These are phyloP conservation scores for Termitomyces sp. DNA, from an alignment of 768 basidiomycete species.

Conservation along the genomic window DNA sequence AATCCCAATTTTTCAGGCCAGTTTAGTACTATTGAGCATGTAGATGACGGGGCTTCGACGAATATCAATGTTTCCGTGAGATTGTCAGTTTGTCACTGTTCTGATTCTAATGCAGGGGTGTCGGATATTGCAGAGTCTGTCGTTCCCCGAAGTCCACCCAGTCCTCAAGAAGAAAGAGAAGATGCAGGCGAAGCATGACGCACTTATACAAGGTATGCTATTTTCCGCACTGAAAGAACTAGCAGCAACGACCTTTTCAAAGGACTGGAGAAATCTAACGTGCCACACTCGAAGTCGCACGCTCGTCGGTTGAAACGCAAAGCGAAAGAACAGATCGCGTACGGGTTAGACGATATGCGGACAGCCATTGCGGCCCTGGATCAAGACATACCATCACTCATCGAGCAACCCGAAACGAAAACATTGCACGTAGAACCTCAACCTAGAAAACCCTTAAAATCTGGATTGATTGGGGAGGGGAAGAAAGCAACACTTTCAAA, in stretches of 20 bases:
- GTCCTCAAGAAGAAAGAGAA: conserved; percentile 61
- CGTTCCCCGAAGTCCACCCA: conserved; percentile 16
- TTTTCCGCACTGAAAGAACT: background rate
- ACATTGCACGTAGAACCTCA: conserved; percentile 11
- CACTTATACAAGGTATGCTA: conserved; percentile 58
- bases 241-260: background rate
- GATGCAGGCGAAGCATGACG: conserved; percentile 56
- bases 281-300: conserved; percentile 70
- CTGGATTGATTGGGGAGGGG: conserved; percentile 64
- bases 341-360: conserved; percentile 45
- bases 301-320: conserved; percentile 65
- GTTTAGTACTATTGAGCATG: conserved; percentile 39
- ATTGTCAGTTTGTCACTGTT: conserved; percentile 2
- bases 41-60: conserved; percentile 36
- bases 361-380: conserved; percentile 51
- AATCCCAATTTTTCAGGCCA: conserved; percentile 47
- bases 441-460: conserved; percentile 22
- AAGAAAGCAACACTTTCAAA: conserved; percentile 51
- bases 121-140: conserved; percentile 35
- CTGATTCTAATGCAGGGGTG: conserved; percentile 26
- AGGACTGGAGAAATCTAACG: conserved; percentile 45
- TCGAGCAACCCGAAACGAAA: conserved; percentile 11
- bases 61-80: conserved; percentile 41
- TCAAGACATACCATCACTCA: conserved; percentile 18
- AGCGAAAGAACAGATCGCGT: conserved; percentile 52